Base-by-base conservation (phyloP, 768 basidiomycete genomes). In the Mycena belliarum region DNA sequence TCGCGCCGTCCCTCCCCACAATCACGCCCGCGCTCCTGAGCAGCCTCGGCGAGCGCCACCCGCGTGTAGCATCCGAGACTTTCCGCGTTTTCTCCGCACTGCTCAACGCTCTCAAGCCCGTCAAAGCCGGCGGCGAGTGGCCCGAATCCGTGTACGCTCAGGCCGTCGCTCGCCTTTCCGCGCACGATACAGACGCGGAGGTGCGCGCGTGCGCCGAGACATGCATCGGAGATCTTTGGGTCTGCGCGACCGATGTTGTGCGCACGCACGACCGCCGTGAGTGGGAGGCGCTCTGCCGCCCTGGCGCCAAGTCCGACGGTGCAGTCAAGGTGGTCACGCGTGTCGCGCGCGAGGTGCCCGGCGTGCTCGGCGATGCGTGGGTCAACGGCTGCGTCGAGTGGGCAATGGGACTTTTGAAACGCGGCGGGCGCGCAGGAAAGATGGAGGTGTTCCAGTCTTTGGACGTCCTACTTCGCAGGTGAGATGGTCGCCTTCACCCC, bases 181-280 rank as follows among this genome's bases (percentile, higher is more conserved):
- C 82, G 44, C 85, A 90, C 59, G 91, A 95, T 63, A 95, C 95
- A 1, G 96, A 98, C 69, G 86, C 90, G 4, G 95, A 97, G 61
- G 93, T 98, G 21, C 84, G 94, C 35, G 79, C 82, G 24, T 85
- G 82, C 61, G 94, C 94, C 0, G 89, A 98, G 65, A 86, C 89
- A 29, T 85, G 85, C 47, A 81, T 96, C 42, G 95, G 89, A 1
- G 89, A 94, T 68, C 75, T 98, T 10, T 93, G 97, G 87, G 82
- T 93, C 49, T 88, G 86, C 63, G 93, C 94, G 1, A 87, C 89
- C 1, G 91, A 94, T 45, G 72, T 85, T 15, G 79, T 91, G 33
- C 80, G 72, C 62, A 69, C 73, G 2, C 89, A 88, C 69, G 82
- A 82, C 40, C 79, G 83, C 50, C 83, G 82, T 63, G 91, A 94